phyloP scores from a whole-genome alignment of 257 asterid genomes.

The Solanum raphanifolium region DNA sequence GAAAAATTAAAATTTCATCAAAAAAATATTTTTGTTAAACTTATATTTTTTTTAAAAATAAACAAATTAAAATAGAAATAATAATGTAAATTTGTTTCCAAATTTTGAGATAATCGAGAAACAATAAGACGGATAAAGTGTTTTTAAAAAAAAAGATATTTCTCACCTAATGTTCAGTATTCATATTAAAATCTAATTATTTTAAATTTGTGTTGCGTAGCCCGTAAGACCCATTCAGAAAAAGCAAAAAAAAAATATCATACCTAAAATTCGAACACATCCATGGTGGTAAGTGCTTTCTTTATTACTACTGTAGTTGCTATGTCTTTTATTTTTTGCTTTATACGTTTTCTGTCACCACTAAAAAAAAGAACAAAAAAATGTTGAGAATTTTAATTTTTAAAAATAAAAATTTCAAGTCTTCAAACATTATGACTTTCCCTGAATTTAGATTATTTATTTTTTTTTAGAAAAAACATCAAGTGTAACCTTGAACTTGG shows the following conservation, averaged over 20 bases:
- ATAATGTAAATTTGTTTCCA: background rate
- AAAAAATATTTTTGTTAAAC: too few relatives aligned
- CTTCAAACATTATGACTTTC: background rate
- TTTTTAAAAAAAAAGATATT: too few relatives aligned
- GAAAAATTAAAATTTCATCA: too few relatives aligned
- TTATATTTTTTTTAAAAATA: too few relatives aligned
- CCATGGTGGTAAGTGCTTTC: background rate
- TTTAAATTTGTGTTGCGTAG: accelerated
- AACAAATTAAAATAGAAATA: background rate
- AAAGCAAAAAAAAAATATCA: accelerated
- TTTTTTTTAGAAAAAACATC: accelerated
- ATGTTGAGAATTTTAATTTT: background rate
- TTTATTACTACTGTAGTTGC: background rate
- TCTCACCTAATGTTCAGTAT: accelerated
- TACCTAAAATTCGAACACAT: accelerated
- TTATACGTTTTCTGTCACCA: background rate
- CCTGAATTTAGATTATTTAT: background rate
- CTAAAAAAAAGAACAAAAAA: background rate
- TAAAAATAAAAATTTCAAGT: background rate
- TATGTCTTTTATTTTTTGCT: background rate
- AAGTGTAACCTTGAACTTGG: background rate
- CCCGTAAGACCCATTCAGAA: too few relatives aligned
- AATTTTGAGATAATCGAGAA: background rate
- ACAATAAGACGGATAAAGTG: background rate
- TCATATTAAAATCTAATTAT: accelerated